Conservation (phyloP, 768 basidiomycete species). For the Termitomyces bulborhizus region DNA sequence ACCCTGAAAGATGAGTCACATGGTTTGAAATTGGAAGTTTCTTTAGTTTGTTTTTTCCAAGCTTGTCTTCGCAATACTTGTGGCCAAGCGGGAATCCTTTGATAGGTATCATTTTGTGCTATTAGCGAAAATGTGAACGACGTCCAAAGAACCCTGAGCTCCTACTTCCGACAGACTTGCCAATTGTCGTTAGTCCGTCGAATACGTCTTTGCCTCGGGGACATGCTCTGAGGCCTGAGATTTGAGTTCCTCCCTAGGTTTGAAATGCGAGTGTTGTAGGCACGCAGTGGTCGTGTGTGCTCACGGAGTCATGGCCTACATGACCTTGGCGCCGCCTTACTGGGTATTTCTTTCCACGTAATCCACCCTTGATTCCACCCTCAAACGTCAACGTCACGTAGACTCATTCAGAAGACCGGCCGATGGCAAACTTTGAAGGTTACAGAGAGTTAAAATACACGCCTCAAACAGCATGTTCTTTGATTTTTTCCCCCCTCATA, state of each 20-base stretch:
- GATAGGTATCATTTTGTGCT: neutral
- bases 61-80: too few species aligned
- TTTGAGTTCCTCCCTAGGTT: neutral
- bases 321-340: neutral
- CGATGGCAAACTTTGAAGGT: neutral
- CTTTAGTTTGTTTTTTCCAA: too few species aligned
- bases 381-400: neutral
- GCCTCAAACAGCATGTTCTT: neutral
- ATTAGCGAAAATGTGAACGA: neutral
- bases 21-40: too few species aligned
- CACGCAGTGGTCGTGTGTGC: too few species aligned
- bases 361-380: neutral
- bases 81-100: too few species aligned
- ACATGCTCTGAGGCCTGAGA: neutral
- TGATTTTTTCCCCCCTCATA: neutral
- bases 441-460: neutral
- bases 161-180: neutral
- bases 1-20: too few species aligned
- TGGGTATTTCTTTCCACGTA: neutral
- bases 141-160: neutral
- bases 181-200: neutral
- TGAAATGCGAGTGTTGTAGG: neutral
- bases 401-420: neutral
- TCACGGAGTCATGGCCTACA: neutral
- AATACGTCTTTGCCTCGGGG: neutral